These are phyloP conservation scores for Yarrowia hollandica DNA, from an alignment of 805 yeast species.

Conservation along the genomic window DNA sequence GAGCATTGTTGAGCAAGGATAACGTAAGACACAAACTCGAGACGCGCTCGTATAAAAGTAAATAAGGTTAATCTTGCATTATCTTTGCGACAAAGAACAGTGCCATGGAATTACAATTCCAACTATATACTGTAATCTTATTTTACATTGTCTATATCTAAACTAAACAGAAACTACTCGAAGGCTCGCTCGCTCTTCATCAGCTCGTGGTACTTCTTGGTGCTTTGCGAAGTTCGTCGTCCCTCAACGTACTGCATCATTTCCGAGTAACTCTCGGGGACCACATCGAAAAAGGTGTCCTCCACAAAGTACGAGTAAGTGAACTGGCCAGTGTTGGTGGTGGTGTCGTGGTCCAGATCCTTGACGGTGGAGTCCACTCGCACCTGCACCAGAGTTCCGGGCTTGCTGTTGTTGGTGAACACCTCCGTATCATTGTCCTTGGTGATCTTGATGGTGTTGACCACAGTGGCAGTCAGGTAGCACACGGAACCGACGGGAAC, in stretches of 20 bases:
- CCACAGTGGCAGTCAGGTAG: slow-evolving; percentile 76
- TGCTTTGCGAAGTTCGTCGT: slow-evolving; percentile 82
- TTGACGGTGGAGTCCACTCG: slow-evolving; percentile 82
- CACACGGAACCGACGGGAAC: slow-evolving; percentile 94
- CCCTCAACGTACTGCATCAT: slow-evolving; percentile 92
- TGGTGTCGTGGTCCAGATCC: slow-evolving; percentile 58
- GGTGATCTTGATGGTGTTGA: slow-evolving; percentile 80
- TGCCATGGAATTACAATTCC: no score
- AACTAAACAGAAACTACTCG: neutral
- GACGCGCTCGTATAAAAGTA: no score
- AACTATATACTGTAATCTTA: no score
- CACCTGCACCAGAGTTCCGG: slow-evolving; percentile 84
- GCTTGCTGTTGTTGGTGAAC: slow-evolving; percentile 31
- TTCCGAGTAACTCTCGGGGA: slow-evolving; percentile 85
- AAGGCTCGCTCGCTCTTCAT: slow-evolving; percentile 14
- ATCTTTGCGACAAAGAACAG: no score
- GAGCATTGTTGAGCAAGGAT: no score
- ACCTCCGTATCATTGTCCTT: slow-evolving; percentile 29
- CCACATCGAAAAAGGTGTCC: slow-evolving; percentile 66
- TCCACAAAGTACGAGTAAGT: slow-evolving; percentile 81
- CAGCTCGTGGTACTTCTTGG: slow-evolving; percentile 39
- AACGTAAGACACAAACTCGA: no score
- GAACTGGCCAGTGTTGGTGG: slow-evolving; percentile 79
- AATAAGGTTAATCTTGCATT: no score
- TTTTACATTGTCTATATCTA: no score